Percentiles rank a stretch among this genome's conserved stretches.
These are phyloP conservation scores for Magnaporthiopsis rhizophila DNA, from an alignment of 2,329 filamentous ascomycete genomes.

Conservation along the genomic window DNA sequence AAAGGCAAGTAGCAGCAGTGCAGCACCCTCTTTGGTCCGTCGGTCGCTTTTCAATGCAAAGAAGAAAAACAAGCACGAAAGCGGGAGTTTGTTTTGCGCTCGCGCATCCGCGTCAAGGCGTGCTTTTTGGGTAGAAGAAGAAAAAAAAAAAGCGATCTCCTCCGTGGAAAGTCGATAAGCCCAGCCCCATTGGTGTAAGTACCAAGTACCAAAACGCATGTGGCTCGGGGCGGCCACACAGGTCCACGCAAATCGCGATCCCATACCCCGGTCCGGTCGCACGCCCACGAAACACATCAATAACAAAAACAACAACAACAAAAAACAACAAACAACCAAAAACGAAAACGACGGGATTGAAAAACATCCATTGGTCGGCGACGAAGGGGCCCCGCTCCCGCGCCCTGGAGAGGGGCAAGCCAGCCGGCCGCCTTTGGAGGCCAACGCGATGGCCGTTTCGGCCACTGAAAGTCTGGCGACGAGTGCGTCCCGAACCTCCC, in stretches of 20 bases:
- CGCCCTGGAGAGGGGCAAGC: too few relatives aligned
- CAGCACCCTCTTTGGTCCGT: neutral
- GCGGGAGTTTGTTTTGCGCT: neutral
- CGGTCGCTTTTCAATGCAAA: neutral
- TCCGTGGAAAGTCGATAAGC: neutral
- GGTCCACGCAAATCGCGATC: neutral
- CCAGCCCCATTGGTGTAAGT: too few relatives aligned
- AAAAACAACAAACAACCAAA: neutral
- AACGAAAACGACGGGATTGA: neutral
- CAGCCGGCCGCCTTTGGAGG: neutral
- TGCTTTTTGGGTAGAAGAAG: neutral
- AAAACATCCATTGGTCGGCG: neutral
- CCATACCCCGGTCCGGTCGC: neutral
- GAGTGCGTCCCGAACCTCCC: neutral
- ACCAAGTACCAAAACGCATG: neutral
- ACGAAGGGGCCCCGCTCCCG: neutral
- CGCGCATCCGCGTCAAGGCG: neutral
- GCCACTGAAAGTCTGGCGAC: neutral
- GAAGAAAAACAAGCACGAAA: neutral
- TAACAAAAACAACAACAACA: neutral
- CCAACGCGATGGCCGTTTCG: neutral
- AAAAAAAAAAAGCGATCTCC: neutral
- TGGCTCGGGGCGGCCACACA: neutral
- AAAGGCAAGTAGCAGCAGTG: neutral
- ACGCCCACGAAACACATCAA: neutral